These are phyloP conservation scores for Metschnikowia orientalis DNA, from an alignment of 805 yeast species.

Conservation along the genomic window DNA sequence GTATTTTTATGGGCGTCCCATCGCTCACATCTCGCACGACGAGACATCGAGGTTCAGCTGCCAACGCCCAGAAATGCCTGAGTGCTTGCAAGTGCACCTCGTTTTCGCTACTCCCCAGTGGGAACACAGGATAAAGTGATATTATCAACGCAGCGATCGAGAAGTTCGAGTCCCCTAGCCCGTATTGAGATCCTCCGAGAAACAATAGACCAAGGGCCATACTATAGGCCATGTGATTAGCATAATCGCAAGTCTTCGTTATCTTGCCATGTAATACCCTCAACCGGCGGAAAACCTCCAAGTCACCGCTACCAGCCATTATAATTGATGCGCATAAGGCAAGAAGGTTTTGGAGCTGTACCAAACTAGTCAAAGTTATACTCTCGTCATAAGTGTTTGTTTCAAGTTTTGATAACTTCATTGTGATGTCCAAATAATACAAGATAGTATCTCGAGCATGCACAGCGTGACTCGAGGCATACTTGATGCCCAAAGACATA, in stretches of 20 bases:
- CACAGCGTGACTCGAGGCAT: conserved; percentile 63
- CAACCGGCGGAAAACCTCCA: conserved; percentile 68
- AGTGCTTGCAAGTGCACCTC: conserved; percentile 77
- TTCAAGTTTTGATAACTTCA: conserved; percentile 38
- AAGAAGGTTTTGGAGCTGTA: conserved; percentile 53
- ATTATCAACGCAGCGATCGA: conserved; percentile 67
- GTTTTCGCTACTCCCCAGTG: conserved; percentile 39
- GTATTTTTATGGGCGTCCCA: conserved; percentile 48
- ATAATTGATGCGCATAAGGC: conserved; percentile 64
- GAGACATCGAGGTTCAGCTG: conserved; percentile 79
- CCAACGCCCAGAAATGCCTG: conserved; percentile 85
- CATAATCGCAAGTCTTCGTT: conserved; percentile 47
- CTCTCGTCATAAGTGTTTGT: conserved; percentile 53
- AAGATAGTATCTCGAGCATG: conserved; percentile 54
- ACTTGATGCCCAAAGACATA: conserved; percentile 67
- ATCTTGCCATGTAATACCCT: conserved; percentile 63
- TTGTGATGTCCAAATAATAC: conserved; percentile 49
- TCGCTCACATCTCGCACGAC: conserved; percentile 66
- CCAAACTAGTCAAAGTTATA: conserved; percentile 50
- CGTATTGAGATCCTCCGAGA: conserved; percentile 89
- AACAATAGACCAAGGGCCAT: conserved; percentile 85
- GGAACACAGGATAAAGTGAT: conserved; percentile 74
- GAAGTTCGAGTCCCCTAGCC: conserved; percentile 59
- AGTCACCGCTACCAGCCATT: conserved; percentile 90
- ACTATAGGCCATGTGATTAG: conserved; percentile 72